Evolutionary conservation across 176 grass and related monocot genomes (phyloP).

Genomic region (Aegilops speltoides): DNA sequence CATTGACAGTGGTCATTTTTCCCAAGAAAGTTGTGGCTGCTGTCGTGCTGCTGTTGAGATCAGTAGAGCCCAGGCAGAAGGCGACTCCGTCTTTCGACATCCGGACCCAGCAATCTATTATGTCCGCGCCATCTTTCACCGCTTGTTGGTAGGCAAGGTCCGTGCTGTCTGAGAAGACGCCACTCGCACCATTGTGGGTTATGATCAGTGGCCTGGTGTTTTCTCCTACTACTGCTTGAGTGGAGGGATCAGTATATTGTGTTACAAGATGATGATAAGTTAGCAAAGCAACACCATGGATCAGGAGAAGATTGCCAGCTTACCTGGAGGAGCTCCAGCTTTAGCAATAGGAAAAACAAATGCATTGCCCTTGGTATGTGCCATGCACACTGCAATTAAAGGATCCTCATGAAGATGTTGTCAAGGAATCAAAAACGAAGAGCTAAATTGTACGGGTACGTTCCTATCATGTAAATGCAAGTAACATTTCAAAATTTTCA

Average conservation of each 20-base stretch:
- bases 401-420: background rate
- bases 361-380: constrained; percentile 58
- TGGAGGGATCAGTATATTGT: background rate
- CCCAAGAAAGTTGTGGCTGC: constrained; percentile 49
- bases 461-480: background rate
- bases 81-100: constrained; percentile 77
- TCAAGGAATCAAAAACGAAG: background rate
- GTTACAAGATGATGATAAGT: background rate
- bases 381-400: constrained; percentile 71
- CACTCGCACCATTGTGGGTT: constrained; percentile 65
- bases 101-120: constrained; percentile 76
- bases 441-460: background rate
- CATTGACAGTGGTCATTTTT: constrained; percentile 35
- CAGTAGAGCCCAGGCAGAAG: constrained; percentile 70
- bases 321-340: background rate
- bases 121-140: constrained; percentile 54
- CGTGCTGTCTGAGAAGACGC: constrained; percentile 49
- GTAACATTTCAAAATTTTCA: background rate
- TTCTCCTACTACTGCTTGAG: background rate
- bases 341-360: constrained; percentile 11
- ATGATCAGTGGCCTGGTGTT: constrained; percentile 55
- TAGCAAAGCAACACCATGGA: background rate
- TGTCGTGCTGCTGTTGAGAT: constrained; percentile 57
- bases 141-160: constrained; percentile 68
- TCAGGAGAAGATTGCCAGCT: background rate